Evolutionary conservation across 106 monocot species (phyloP).

Genomic region (Apostasia shenzhenica): DNA sequence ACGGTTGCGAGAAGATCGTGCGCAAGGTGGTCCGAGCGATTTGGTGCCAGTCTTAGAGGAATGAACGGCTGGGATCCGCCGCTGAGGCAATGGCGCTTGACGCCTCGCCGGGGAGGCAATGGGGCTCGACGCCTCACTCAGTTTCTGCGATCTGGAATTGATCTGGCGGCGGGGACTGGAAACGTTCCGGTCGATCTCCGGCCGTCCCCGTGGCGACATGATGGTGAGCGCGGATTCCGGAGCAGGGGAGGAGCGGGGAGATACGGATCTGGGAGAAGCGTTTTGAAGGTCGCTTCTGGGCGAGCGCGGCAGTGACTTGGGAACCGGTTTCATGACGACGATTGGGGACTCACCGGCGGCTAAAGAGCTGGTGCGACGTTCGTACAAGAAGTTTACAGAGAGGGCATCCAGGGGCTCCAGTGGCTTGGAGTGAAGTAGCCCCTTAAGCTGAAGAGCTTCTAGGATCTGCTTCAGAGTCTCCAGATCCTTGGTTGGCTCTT

Average conservation of each 20-base stretch:
- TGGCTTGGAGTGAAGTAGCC: conserved; percentile 46
- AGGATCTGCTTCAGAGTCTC: conserved; percentile 82
- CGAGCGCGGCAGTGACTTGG: conserved; percentile 15
- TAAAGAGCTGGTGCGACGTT: neutral
- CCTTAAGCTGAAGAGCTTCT: conserved; percentile 77
- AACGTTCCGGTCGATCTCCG: neutral
- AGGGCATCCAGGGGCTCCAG: neutral
- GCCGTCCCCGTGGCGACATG: neutral
- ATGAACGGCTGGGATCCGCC: conserved; percentile 16
- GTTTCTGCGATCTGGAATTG: conserved; percentile 12
- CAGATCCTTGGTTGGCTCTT: conserved; percentile 62
- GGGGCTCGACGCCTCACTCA: conserved; percentile 14
- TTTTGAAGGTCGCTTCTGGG: conserved; percentile 1
- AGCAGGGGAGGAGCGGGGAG: neutral
- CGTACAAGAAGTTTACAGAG: conserved; percentile 10
- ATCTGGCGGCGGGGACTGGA: neutral
- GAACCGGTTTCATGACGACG: conserved; percentile 42
- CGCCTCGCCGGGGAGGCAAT: conserved; percentile 14
- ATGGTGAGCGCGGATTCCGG: neutral
- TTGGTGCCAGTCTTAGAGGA: conserved; percentile 28
- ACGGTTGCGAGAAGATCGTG: conserved; percentile 23
- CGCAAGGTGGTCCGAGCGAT: neutral
- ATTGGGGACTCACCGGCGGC: conserved; percentile 33
- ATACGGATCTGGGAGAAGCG: neutral
- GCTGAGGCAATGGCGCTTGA: conserved; percentile 10